Percentiles rank a stretch among this genome's conserved stretches.
phyloP scores from a whole-genome alignment of 495 filamentous ascomycete genomes.

The Penicillium arizonense region DNA sequence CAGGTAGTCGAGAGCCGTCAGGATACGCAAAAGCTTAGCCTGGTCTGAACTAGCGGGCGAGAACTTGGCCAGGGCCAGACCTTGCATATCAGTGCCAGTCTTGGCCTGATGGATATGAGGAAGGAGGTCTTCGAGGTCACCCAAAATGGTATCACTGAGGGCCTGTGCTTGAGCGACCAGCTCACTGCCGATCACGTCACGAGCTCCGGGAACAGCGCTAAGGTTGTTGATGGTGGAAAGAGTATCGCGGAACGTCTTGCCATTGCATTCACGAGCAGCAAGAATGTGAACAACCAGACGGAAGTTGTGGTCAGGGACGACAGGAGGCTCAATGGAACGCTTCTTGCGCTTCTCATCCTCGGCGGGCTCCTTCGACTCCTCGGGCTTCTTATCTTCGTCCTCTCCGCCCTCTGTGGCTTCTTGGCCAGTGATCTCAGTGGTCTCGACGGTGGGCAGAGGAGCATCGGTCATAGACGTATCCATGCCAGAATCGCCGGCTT shows the following conservation, averaged over 20 bases:
- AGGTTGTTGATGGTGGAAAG: constrained; percentile 97
- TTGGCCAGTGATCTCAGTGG: constrained; percentile 25
- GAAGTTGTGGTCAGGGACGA: constrained; percentile 86
- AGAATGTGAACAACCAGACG: constrained; percentile 93
- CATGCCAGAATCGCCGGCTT: constrained; percentile 23
- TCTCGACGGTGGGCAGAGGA: constrained; percentile 34
- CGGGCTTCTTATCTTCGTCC: constrained; percentile 26
- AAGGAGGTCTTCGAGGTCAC: constrained; percentile 82
- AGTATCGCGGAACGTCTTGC: constrained; percentile 95
- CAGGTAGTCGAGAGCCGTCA: constrained; percentile 93
- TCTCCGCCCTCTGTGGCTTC: constrained; percentile 21
- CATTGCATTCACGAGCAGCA: constrained; percentile 90
- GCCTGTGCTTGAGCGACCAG: constrained; percentile 80
- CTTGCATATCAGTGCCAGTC: constrained; percentile 91
- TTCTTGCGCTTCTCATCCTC: constrained; percentile 70
- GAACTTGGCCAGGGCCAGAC: constrained; percentile 90
- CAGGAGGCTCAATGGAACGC: constrained; percentile 72
- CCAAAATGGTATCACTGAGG: constrained; percentile 78
- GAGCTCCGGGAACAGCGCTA: constrained; percentile 86
- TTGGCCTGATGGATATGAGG: constrained; percentile 83
- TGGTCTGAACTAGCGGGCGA: constrained; percentile 94
- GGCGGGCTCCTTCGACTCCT: constrained; percentile 39
- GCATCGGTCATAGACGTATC: constrained; percentile 46
- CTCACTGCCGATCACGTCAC: constrained; percentile 86
- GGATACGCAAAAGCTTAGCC: constrained; percentile 87